Conservation (phyloP, 192 early-diverging fungal species). For the Geosiphon pyriformis region DNA sequence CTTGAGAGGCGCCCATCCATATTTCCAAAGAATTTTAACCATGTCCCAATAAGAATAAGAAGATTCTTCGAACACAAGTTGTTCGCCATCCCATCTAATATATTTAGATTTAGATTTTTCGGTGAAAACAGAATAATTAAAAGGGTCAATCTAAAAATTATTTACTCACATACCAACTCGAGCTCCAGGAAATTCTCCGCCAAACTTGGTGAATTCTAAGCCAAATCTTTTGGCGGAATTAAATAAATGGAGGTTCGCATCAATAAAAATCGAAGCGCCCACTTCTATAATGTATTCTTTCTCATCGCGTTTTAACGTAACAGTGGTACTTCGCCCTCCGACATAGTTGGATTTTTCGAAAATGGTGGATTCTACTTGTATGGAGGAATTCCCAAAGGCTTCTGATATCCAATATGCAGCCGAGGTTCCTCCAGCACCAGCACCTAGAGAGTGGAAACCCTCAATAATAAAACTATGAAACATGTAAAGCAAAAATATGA, state of each 20-base stretch:
- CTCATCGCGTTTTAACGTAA: slow-evolving; percentile 26
- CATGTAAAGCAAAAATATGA: not conserved
- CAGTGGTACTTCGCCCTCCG: slow-evolving; percentile 46
- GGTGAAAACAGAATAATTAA: slow-evolving; percentile 6
- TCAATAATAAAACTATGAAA: not conserved
- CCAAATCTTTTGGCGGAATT: slow-evolving; percentile 46
- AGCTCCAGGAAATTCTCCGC: slow-evolving; percentile 25
- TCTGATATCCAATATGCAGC: slow-evolving; percentile 42
- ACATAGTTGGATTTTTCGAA: slow-evolving; percentile 48
- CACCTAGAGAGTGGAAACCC: slow-evolving; percentile 29
- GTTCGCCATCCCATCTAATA: slow-evolving; percentile 45
- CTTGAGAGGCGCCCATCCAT: slow-evolving; percentile 43
- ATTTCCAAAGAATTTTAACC: slow-evolving; percentile 36
- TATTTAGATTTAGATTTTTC: not conserved
- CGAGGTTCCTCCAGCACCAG: slow-evolving; percentile 48
- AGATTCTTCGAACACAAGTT: slow-evolving; percentile 50
- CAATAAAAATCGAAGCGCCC: slow-evolving; percentile 62
- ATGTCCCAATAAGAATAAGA: slow-evolving; percentile 36
- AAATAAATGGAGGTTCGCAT: slow-evolving; percentile 49
- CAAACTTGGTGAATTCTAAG: slow-evolving; percentile 34
- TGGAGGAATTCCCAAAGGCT: slow-evolving; percentile 22
- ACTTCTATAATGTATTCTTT: slow-evolving; percentile 42
- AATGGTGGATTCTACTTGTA: slow-evolving; percentile 35
- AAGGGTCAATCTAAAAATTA: not conserved
- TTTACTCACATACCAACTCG: slow-evolving; percentile 26